Conservation (phyloP, 2,329 filamentous ascomycete species). For the Trichoderma simmonsii region DNA sequence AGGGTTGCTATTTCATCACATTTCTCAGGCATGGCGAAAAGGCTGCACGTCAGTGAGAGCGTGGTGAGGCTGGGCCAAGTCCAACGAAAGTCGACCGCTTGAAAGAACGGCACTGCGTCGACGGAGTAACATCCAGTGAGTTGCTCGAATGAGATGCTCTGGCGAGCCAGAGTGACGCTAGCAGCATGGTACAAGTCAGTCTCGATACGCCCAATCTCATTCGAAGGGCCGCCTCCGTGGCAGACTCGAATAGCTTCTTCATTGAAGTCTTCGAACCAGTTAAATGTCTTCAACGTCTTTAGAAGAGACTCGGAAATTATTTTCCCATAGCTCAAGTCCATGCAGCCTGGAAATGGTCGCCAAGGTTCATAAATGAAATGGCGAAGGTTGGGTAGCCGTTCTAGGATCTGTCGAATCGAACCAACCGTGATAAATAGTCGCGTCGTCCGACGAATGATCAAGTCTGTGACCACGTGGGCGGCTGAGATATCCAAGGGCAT, state of each 20-base stretch:
- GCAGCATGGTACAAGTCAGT: not conserved
- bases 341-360: not conserved
- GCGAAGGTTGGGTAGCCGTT: not conserved
- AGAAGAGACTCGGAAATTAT: not conserved
- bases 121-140: not conserved
- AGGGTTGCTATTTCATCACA: not conserved
- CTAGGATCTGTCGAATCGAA: not conserved
- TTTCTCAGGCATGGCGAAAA: not conserved
- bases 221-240: rapidly evolving
- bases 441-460: not conserved
- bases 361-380: not conserved
- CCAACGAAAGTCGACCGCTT: not conserved
- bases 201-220: not conserved
- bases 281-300: not conserved
- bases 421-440: not conserved
- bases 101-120: not conserved
- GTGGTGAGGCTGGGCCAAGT: not conserved
- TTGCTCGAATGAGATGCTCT: not conserved
- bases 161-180: not conserved
- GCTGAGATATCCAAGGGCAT: not conserved
- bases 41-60: not conserved
- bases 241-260: not conserved
- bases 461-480: not conserved
- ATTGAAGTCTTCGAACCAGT: not conserved
- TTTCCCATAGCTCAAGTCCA: too few relatives aligned